These are phyloP conservation scores for Orbilia quercus DNA, from an alignment of 2,329 filamentous ascomycete species.

Conservation along the genomic window DNA sequence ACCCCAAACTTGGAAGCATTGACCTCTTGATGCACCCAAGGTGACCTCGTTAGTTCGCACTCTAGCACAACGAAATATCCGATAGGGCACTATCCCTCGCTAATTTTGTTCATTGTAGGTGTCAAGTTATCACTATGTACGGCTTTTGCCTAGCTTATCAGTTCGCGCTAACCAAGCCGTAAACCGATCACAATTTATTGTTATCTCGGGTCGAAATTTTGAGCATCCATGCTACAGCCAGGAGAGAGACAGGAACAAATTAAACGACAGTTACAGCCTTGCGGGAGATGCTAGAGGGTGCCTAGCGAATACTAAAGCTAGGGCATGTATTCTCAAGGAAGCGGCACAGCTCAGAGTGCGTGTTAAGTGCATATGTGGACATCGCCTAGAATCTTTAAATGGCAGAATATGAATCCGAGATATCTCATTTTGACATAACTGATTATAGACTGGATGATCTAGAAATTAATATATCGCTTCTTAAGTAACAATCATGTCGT, in stretches of 20 bases:
- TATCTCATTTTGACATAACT: slow-evolving; percentile 38
- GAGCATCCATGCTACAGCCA: slow-evolving; percentile 22
- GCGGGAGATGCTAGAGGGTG: slow-evolving; percentile 25
- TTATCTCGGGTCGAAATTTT: not conserved
- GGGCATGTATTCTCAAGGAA: slow-evolving; percentile 12
- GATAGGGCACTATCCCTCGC: slow-evolving; percentile 37
- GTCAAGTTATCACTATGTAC: slow-evolving; percentile 1
- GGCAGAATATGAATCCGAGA: slow-evolving; percentile 13
- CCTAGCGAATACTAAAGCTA: slow-evolving; percentile 26
- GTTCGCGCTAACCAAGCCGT: slow-evolving; percentile 9
- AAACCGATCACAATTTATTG: slow-evolving; percentile 5
- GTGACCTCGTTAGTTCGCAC: slow-evolving; percentile 2
- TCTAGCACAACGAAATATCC: slow-evolving; percentile 23
- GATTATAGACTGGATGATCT: slow-evolving; percentile 4
- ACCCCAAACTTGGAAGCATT: slow-evolving; percentile 17
- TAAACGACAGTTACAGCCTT: slow-evolving; percentile 38
- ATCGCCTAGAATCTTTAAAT: slow-evolving; percentile 3
- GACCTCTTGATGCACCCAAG: slow-evolving; percentile 19
- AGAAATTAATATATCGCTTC: slow-evolving; percentile 28
- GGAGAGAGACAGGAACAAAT: slow-evolving; percentile 42
- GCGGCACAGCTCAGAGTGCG: slow-evolving; percentile 36
- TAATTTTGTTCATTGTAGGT: slow-evolving; percentile 32
- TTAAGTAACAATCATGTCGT: not conserved
- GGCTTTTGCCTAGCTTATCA: slow-evolving; percentile 35
- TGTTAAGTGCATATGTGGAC: slow-evolving; percentile 9